phyloP scores from a whole-genome alignment of 441 rosid genomes.

The Francoa sonchifolia region DNA sequence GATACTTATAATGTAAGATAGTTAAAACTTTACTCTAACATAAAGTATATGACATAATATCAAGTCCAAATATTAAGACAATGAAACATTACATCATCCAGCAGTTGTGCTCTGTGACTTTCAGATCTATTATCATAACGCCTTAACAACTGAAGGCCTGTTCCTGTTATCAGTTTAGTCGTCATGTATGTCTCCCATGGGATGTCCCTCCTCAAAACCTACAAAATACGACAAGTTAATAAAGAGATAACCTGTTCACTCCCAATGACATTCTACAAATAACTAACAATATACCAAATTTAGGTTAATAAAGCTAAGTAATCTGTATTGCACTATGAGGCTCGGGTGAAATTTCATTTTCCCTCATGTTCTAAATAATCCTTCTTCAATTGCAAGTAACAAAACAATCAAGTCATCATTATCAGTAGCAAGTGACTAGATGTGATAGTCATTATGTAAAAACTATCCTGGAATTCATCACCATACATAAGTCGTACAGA shows the following conservation, averaged over 20 bases:
- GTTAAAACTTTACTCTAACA: background rate
- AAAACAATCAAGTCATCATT: too few species aligned
- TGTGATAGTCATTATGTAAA: too few species aligned
- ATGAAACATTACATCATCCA: conserved; percentile 59
- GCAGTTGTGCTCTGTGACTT: conserved; percentile 68
- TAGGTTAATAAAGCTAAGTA: too few species aligned
- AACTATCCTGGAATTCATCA: too few species aligned
- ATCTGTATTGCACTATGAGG: too few species aligned
- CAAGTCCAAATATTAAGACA: background rate
- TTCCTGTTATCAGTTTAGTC: conserved; percentile 75
- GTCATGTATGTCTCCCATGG: conserved; percentile 97
- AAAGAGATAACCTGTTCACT: background rate
- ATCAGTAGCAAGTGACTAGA: too few species aligned
- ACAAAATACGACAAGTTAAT: background rate
- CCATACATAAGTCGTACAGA: too few species aligned
- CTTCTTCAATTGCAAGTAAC: too few species aligned
- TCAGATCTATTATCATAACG: conserved; percentile 73
- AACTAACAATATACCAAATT: too few species aligned
- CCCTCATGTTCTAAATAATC: too few species aligned
- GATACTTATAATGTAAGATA: too few species aligned
- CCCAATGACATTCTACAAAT: background rate
- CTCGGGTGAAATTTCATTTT: too few species aligned
- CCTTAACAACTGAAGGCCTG: conserved; percentile 78
- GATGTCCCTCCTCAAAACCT: conserved; percentile 92
- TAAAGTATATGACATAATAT: background rate